These are phyloP conservation scores for Aspergillus campestris DNA, from an alignment of 495 filamentous ascomycete genomes.

Conservation along the genomic window DNA sequence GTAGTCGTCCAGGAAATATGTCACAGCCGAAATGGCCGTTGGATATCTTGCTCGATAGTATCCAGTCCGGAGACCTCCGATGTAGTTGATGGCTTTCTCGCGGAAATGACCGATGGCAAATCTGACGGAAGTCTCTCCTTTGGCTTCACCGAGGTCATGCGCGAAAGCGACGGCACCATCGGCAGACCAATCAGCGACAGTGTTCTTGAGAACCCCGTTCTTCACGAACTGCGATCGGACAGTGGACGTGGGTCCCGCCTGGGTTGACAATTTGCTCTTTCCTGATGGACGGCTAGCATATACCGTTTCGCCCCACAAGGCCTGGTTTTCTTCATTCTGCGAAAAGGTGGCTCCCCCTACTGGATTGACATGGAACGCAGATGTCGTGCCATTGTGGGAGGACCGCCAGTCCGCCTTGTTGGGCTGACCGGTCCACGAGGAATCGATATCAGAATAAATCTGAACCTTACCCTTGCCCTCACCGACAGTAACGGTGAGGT, in stretches of 20 bases:
- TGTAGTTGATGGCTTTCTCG: slow-evolving; percentile 31
- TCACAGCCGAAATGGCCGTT: slow-evolving; percentile 18
- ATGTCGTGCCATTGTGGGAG: slow-evolving; percentile 16
- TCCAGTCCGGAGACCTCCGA: slow-evolving; percentile 28
- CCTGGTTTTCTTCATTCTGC: slow-evolving; percentile 23
- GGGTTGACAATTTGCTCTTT: slow-evolving; percentile 16
- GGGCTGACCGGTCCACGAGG: slow-evolving; percentile 33
- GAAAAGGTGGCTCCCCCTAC: slow-evolving; percentile 18
- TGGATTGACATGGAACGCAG: slow-evolving; percentile 21
- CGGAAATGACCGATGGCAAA: slow-evolving; percentile 37
- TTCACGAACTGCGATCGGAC: slow-evolving; percentile 22
- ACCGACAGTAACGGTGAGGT: slow-evolving; percentile 57
- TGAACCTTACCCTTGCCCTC: slow-evolving; percentile 22
- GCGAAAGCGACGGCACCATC: slow-evolving; percentile 27
- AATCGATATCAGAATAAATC: slow-evolving; percentile 36
- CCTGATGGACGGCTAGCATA: slow-evolving; percentile 25
- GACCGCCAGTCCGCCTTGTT: slow-evolving; percentile 18
- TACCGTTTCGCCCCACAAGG: slow-evolving; percentile 34
- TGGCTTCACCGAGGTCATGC: slow-evolving; percentile 28
- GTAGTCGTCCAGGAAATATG: slow-evolving; percentile 35
- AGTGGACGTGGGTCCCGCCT: slow-evolving; percentile 12
- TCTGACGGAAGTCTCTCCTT: slow-evolving; percentile 19
- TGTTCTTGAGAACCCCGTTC: slow-evolving; percentile 19
- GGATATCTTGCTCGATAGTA: slow-evolving; percentile 28
- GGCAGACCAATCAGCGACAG: slow-evolving; percentile 17